Evolutionary conservation across 192 early-diverging fungal species (phyloP).

Genomic region (Coemansia sp.): DNA sequence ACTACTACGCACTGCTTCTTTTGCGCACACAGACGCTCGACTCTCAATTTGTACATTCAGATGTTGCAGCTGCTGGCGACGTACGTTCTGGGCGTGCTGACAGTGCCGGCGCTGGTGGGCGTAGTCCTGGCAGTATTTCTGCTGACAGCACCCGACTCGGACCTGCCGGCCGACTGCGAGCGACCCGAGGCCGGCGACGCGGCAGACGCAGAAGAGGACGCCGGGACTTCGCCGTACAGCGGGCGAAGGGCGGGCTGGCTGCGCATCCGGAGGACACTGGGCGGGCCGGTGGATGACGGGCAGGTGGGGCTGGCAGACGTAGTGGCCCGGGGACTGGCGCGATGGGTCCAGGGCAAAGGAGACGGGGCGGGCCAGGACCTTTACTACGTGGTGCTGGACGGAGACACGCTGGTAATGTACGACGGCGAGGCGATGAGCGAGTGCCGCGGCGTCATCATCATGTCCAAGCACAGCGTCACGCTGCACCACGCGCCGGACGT

Average conservation of each 20-base stretch:
- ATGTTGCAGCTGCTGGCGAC: slow-evolving; percentile 22
- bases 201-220: neutral
- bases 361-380: slow-evolving; percentile 40
- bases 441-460: slow-evolving; percentile 70
- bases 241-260: slow-evolving; percentile 43
- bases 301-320: slow-evolving; percentile 28
- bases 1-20: no score
- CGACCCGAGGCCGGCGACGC: neutral
- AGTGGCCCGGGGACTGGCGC: slow-evolving; percentile 36
- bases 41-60: slow-evolving; percentile 11
- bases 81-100: slow-evolving; percentile 39
- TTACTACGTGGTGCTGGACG: slow-evolving; percentile 70
- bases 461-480: slow-evolving; percentile 61
- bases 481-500: slow-evolving; percentile 47
- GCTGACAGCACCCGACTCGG: slow-evolving; percentile 14
- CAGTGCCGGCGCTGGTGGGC: slow-evolving; percentile 22
- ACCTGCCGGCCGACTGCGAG: neutral
- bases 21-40: neutral
- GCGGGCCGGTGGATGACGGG: slow-evolving; percentile 15
- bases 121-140: slow-evolving; percentile 19
- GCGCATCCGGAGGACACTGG: slow-evolving; percentile 36
- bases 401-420: slow-evolving; percentile 78
- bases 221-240: slow-evolving; percentile 23
- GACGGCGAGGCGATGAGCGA: slow-evolving; percentile 69
- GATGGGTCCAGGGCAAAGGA: slow-evolving; percentile 33